Evolutionary conservation across 441 rosid species (phyloP).

Genomic region (Aquilaria agallochum): DNA sequence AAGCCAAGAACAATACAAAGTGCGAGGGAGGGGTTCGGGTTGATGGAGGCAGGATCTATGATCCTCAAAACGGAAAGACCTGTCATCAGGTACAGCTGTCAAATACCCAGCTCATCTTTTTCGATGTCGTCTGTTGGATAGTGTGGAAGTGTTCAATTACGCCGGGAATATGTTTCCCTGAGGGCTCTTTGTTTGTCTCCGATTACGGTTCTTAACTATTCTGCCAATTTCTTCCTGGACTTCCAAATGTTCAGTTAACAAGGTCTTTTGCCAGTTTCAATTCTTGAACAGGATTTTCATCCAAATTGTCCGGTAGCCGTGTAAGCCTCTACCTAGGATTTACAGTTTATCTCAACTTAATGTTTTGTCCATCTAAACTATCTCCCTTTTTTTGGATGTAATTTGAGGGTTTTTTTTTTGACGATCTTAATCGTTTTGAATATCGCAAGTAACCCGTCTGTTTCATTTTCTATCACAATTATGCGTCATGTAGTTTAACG

Average conservation of each 20-base stretch:
- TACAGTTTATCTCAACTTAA: too few species aligned
- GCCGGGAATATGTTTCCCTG: too few species aligned
- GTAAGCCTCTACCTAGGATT: too few species aligned
- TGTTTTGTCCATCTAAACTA: too few species aligned
- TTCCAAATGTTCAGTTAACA: background rate
- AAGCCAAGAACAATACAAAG: slow-evolving; percentile 26
- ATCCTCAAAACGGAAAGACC: slow-evolving; percentile 57
- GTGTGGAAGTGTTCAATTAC: background rate
- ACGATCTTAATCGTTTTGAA: background rate
- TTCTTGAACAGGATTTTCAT: background rate
- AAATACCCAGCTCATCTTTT: background rate
- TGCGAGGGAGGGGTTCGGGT: slow-evolving; percentile 37
- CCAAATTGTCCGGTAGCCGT: too few species aligned
- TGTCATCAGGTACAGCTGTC: slow-evolving; percentile 64
- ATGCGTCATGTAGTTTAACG: background rate
- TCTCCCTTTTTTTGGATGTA: too few species aligned
- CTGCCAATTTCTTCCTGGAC: background rate
- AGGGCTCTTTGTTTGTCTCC: background rate
- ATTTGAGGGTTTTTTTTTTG: background rate
- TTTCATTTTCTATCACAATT: background rate
- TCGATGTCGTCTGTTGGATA: too few species aligned
- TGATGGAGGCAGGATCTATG: slow-evolving; percentile 42
- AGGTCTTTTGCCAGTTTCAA: background rate
- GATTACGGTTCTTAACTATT: background rate
- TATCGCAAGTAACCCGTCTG: background rate